Percentiles rank a stretch among this genome's conserved stretches.
These are phyloP conservation scores for Rhizophagus sp. DNA, from an alignment of 192 early-diverging fungal genomes.

Conservation along the genomic window DNA sequence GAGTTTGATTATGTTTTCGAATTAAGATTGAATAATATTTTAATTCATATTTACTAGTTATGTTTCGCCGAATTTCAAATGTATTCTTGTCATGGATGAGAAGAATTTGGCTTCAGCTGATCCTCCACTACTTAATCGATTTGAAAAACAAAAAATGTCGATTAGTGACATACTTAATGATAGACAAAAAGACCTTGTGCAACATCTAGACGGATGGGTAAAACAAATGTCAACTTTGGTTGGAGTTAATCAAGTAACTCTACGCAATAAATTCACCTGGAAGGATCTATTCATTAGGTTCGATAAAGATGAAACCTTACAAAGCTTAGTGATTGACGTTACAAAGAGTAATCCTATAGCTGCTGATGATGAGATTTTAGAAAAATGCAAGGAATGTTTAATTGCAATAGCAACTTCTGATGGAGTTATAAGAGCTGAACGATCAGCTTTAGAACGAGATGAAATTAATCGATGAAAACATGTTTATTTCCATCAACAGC, in stretches of 20 bases:
- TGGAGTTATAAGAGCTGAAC: slow-evolving; percentile 19
- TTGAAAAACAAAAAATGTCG: slow-evolving; percentile 26
- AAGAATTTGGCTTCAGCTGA: neutral
- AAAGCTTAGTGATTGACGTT: slow-evolving; percentile 23
- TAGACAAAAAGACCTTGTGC: neutral
- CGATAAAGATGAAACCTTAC: slow-evolving; percentile 11
- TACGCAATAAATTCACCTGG: neutral
- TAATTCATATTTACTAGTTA: neutral
- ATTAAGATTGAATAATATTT: neutral
- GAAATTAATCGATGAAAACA: slow-evolving; percentile 12
- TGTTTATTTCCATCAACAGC: slow-evolving; percentile 14
- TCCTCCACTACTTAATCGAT: slow-evolving; percentile 22
- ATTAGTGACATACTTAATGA: neutral
- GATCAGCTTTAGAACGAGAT: neutral
- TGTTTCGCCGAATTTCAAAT: slow-evolving; percentile 15
- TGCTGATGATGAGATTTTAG: slow-evolving; percentile 1
- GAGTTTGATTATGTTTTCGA: neutral
- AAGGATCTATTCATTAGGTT: slow-evolving; percentile 31
- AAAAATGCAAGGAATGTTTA: slow-evolving; percentile 25
- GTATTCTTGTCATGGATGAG: slow-evolving; percentile 29
- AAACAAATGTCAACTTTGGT: slow-evolving; percentile 20
- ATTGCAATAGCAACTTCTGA: slow-evolving; percentile 28
- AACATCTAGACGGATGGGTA: neutral
- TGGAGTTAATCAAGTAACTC: neutral
- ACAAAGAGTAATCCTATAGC: neutral